Base-by-base conservation (phyloP, 148 eudicot genomes). In the Beta vulgaris region DNA sequence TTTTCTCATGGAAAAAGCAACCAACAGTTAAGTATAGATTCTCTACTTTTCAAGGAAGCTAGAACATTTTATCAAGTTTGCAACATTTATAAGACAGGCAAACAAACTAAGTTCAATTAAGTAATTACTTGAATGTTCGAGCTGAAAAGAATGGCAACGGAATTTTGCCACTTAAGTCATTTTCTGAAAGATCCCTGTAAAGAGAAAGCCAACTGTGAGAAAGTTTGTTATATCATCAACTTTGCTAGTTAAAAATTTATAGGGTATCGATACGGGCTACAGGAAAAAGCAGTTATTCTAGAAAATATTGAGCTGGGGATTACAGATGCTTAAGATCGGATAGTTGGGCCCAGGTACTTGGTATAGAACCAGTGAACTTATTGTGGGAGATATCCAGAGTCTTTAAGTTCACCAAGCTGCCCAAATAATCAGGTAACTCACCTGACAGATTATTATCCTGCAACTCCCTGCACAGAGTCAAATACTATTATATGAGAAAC, bases 131-230 rank as follows among this genome's bases (percentile, higher is more conserved):
- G 91, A 87, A 92, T 77, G 79, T 83, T 46, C 86, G 86, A 51
- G 80, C 78, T 51, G 92, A 82, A 81, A 89, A 87, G 71, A 95
- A 71, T 49, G 81, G 81, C 26, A 61, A 53, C 12, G 96, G 96
- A 79, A 90, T 84, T 51, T 65, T 77, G 88, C 99, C 96, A 26
- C 78, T 81, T 55, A 95, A 72, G 67, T 84, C 73, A 59, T 92
- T 90, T 69, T 91, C 86, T 64, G 99, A 92, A 78, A 95, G 91
- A 82, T 92, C 96, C 78, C 99, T 95, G 87, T 18, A 54, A 77
- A 74, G 39, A 74, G 12, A 69, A 80, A 75, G 55, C 59, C 54
- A 64, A 34, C 62, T 34, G 32, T 67, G 36, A 46, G 66, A 48
- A 46, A 39, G 32, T 36, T 58, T 73, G 16, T 42, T 14, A 37